These are phyloP conservation scores for Globisporangium heterothallicum DNA, from an alignment of 352 stramenopile species.

Conservation along the genomic window DNA sequence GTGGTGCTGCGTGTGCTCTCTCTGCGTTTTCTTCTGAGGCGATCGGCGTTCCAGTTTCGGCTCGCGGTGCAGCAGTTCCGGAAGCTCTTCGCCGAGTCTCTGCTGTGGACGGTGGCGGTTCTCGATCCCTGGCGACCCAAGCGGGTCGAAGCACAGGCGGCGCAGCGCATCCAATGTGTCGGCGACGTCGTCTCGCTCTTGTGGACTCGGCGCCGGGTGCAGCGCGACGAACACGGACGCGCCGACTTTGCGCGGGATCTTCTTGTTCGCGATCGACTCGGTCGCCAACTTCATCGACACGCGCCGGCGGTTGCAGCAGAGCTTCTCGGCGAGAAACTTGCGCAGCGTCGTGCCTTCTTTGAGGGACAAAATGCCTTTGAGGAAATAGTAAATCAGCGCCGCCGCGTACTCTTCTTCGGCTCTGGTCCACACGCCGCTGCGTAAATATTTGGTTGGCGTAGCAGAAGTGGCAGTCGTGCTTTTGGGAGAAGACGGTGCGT, in stretches of 20 bases:
- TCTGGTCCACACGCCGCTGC: slow-evolving; percentile 56
- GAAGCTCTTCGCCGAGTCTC: slow-evolving; percentile 6
- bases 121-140: slow-evolving; percentile 3
- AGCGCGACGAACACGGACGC: slow-evolving; percentile 51
- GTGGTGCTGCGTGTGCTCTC: not conserved
- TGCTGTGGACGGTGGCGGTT: slow-evolving; percentile 1
- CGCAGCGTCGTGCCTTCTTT: slow-evolving; percentile 55
- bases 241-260: slow-evolving; percentile 65
- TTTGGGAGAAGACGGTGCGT: slow-evolving; percentile 1
- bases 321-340: slow-evolving; percentile 62
- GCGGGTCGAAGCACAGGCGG: slow-evolving; percentile 26
- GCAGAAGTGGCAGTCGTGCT: not conserved
- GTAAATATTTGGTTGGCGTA: slow-evolving; percentile 27
- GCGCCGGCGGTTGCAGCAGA: slow-evolving; percentile 56
- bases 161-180: slow-evolving; percentile 31
- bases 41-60: slow-evolving; percentile 1
- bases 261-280: slow-evolving; percentile 46
- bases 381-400: slow-evolving; percentile 61
- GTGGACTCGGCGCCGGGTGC: slow-evolving; percentile 24
- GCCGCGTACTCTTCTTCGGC: slow-evolving; percentile 64
- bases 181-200: slow-evolving; percentile 28
- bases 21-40: slow-evolving; percentile 2
- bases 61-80: slow-evolving; percentile 3
- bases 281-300: slow-evolving; percentile 74
- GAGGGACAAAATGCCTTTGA: slow-evolving; percentile 43